Percentiles rank a stretch among this genome's conserved stretches.
Conservation (phyloP, 2,329 filamentous ascomycete species). For the Chrysoporthe cubensis region DNA sequence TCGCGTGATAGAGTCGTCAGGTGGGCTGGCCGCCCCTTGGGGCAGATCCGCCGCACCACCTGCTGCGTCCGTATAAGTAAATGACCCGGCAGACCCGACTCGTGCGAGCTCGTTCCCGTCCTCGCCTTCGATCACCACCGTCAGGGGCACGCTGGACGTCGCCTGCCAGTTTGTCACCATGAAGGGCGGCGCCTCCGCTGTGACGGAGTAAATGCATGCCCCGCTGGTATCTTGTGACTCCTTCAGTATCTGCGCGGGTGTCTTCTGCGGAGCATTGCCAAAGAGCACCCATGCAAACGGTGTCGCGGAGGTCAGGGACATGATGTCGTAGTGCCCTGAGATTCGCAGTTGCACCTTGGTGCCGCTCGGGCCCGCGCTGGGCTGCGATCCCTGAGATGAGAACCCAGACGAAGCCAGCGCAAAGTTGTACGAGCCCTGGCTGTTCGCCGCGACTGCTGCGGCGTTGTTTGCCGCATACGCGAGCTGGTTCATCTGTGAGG, state of each 20-base stretch:
- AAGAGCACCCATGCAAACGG: constrained; percentile 71
- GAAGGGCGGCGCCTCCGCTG: constrained; percentile 69
- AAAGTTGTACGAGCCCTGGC: constrained; percentile 54
- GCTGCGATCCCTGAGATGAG: constrained; percentile 61
- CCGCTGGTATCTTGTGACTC: constrained; percentile 59
- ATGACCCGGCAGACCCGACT: constrained; percentile 48
- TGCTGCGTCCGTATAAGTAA: constrained; percentile 44
- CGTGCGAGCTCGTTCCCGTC: constrained; percentile 58
- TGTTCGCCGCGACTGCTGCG: constrained; percentile 43
- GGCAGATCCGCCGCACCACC: constrained; percentile 36
- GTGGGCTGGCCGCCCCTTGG: constrained; percentile 40
- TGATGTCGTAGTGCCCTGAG: constrained; percentile 74
- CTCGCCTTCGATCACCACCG: constrained; percentile 56
- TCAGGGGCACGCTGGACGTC: constrained; percentile 56
- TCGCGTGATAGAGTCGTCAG: constrained; percentile 38
- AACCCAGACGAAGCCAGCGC: constrained; percentile 66
- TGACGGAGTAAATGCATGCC: constrained; percentile 71
- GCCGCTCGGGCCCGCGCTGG: constrained; percentile 68
- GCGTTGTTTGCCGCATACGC: constrained; percentile 65
- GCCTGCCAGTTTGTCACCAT: constrained; percentile 54
- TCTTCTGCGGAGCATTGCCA: constrained; percentile 67
- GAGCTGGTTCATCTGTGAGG: constrained; percentile 57
- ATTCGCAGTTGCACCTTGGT: constrained; percentile 76
- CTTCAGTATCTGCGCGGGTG: constrained; percentile 68
- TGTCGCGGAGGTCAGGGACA: constrained; percentile 56